A percentile compares a stretch with the other conserved stretches of the same genome.
phyloP scores from a whole-genome alignment of 2,329 filamentous ascomycete species.

The Fusarium robinianum region DNA sequence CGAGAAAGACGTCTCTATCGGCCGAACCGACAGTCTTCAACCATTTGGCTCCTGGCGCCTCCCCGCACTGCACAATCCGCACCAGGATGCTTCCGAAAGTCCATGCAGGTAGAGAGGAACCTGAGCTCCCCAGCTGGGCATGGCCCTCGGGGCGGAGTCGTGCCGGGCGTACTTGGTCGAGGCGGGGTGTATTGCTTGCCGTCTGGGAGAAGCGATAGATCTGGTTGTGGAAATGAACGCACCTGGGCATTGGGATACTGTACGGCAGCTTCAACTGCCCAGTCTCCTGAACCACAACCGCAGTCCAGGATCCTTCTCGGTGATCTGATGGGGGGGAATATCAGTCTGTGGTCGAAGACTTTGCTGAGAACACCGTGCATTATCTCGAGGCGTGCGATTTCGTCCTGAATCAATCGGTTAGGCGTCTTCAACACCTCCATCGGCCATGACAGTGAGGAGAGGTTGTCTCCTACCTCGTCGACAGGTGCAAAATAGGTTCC shows the following conservation, averaged over 20 bases:
- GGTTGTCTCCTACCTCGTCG: constrained; percentile 63
- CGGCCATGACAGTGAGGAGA: neutral
- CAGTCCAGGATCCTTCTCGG: constrained; percentile 70
- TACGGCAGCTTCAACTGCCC: constrained; percentile 71
- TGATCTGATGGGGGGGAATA: constrained; percentile 68
- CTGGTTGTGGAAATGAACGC: constrained; percentile 31
- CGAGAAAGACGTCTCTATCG: neutral
- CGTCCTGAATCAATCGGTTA: constrained; percentile 57
- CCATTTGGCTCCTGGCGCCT: neutral
- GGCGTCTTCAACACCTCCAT: constrained; percentile 6
- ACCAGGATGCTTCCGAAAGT: constrained; percentile 1
- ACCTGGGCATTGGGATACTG: constrained; percentile 68
- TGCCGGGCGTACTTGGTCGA: no score
- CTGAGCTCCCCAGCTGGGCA: no score
- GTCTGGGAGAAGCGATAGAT: no score
- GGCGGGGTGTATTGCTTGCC: no score
- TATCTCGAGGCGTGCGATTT: constrained; percentile 66
- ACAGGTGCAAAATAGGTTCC: constrained; percentile 69
- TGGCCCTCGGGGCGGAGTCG: no score
- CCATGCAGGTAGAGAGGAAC: no score
- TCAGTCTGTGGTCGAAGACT: constrained; percentile 68
- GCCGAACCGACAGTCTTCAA: neutral
- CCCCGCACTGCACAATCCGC: no score
- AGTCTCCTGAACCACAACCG: constrained; percentile 71
- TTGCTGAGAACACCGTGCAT: constrained; percentile 66